These are phyloP conservation scores for Salix exigua DNA, from an alignment of 345 rosid species.

Conservation along the genomic window DNA sequence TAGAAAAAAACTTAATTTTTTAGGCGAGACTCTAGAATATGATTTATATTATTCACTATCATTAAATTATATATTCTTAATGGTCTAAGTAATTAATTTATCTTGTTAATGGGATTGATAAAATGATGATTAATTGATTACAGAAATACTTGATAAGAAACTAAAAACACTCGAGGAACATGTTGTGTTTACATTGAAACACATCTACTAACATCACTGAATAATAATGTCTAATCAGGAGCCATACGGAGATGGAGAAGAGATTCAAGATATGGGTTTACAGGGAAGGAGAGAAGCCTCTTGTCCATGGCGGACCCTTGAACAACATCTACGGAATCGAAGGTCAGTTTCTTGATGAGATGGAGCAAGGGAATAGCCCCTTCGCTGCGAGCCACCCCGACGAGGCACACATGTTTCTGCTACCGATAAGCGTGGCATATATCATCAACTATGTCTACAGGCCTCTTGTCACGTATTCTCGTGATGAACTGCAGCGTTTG, in stretches of 20 bases:
- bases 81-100: no score
- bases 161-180: no score
- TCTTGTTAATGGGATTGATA: no score
- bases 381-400: slow-evolving; percentile 46
- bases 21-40: no score
- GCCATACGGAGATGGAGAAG: slow-evolving; percentile 58
- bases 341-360: slow-evolving; percentile 56
- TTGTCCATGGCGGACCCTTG: slow-evolving; percentile 48
- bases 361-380: slow-evolving; percentile 32
- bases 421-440: slow-evolving; percentile 47
- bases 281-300: slow-evolving; percentile 55
- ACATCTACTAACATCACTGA: background rate
- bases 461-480: slow-evolving; percentile 34
- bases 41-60: no score
- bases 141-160: no score
- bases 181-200: background rate
- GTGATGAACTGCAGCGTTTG: slow-evolving; percentile 28
- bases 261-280: slow-evolving; percentile 54
- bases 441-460: slow-evolving; percentile 37
- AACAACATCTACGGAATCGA: slow-evolving; percentile 47
- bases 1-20: no score
- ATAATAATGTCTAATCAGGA: slow-evolving; percentile 25
- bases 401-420: slow-evolving; percentile 47
- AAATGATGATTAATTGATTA: no score
- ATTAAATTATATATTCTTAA: no score